These are phyloP conservation scores for Hirsutella minnesotensis DNA, from an alignment of 2,329 filamentous ascomycete species.

Conservation along the genomic window DNA sequence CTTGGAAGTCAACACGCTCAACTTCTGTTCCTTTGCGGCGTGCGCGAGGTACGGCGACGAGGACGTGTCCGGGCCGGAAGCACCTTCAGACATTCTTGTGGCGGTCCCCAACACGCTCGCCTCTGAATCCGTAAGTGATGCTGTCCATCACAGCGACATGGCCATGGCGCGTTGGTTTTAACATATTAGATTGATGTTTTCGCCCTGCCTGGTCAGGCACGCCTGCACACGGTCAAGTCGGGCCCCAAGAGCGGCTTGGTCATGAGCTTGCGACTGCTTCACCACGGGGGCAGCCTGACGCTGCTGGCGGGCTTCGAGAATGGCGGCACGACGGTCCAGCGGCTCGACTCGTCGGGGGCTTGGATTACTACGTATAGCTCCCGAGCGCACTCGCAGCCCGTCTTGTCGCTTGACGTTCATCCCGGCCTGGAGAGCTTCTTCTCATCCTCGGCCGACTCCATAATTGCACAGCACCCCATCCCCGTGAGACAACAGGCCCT, in stretches of 20 bases:
- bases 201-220: conserved; percentile 60
- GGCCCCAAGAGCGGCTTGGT: conserved; percentile 62
- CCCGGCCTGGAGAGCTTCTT: conserved; percentile 48
- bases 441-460: conserved; percentile 72
- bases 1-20: conserved; percentile 81
- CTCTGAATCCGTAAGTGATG: conserved; percentile 50
- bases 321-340: conserved; percentile 58
- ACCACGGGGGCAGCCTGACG: conserved; percentile 37
- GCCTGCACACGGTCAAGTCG: conserved; percentile 47
- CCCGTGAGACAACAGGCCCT: conserved; percentile 19
- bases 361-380: conserved; percentile 49
- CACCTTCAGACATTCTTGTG: conserved; percentile 43
- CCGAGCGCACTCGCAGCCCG: conserved; percentile 64
- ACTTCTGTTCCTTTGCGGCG: conserved; percentile 78
- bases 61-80: conserved; percentile 7
- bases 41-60: conserved; percentile 29
- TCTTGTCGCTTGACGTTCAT: conserved; percentile 59
- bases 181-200: conserved; percentile 61
- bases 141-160: too few species aligned
- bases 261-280: conserved; percentile 64
- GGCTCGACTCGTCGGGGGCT: conserved; percentile 27
- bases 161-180: too few species aligned
- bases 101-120: conserved; percentile 71
- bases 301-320: conserved; percentile 77
- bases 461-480: conserved; percentile 66